A percentile compares a stretch with the other conserved stretches of the same genome.
Conservation (phyloP, 164 flowering plant genomes). For the Tetrastigma voinierianum region DNA sequence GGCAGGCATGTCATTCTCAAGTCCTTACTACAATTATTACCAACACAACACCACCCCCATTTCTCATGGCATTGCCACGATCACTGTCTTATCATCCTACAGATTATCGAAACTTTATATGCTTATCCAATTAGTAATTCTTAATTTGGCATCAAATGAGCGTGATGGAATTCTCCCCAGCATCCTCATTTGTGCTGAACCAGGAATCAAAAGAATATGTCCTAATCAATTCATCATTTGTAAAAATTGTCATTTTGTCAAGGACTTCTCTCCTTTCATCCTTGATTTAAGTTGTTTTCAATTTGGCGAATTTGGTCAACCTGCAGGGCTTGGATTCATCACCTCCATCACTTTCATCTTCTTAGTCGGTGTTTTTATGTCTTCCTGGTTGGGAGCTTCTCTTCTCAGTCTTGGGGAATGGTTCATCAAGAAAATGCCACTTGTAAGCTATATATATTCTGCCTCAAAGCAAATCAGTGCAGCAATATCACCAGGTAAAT, state of each 20-base stretch:
- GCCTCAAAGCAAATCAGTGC: constrained; percentile 48
- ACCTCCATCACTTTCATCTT: constrained; percentile 45
- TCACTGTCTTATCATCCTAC: no score
- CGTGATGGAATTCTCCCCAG: no score
- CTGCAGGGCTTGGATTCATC: constrained; percentile 40
- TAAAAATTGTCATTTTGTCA: not conserved
- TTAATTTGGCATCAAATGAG: no score
- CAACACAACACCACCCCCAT: no score
- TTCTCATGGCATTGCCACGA: no score
- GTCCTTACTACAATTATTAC: no score
- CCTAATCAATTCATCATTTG: not conserved
- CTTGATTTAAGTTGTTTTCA: not conserved
- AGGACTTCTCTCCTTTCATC: not conserved
- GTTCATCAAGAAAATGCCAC: constrained; percentile 45
- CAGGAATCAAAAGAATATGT: not conserved
- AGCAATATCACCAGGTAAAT: constrained; percentile 42
- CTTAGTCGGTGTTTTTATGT: constrained; percentile 39
- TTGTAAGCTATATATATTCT: constrained; percentile 39
- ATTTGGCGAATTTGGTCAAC: not conserved
- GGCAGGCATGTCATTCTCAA: no score
- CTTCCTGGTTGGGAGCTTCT: constrained; percentile 49
- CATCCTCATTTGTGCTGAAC: not conserved
- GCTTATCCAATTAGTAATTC: no score
- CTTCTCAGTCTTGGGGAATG: constrained; percentile 41
- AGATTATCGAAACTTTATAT: no score